Evolutionary conservation across 2,329 filamentous ascomycete species (phyloP), one percentile per base, ranked within the genome.

Genomic region (Allantophomopsis cytisporea): DNA sequence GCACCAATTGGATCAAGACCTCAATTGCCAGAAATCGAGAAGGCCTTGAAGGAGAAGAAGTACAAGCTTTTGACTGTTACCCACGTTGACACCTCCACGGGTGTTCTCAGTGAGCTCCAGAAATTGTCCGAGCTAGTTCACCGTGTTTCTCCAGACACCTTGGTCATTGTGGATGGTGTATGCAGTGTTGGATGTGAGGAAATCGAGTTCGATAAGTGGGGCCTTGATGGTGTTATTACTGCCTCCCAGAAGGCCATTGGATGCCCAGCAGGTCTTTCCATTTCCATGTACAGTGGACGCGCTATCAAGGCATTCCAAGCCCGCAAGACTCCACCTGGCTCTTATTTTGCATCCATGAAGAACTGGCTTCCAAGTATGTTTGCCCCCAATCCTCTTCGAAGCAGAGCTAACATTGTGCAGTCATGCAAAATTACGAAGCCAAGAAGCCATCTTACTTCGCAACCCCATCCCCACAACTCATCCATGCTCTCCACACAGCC

Each of bases 351-450:
- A 40, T 94, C 84, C 11, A 85, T 95, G 70, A 88, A 87, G 71
- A 96, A 96, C 65, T 98, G 91, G 91, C 68, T 88, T 41, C 89
- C 89, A 36, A 91, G 80, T 85, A 69, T 53, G 73, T 62, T 41
- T 41, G 39, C 18, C 35, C 41, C 40, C 16, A n/a, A 36, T 20
- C 16, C 38, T 15, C 18, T 8, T 8, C 10, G 2, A 21, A 5
- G 8, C n/a, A 14, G 16, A 10, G 35, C 23, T 18, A 4, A 37
- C 7, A 7, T 36, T 36, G 16, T 13, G 35, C 43, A 84, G 82
- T 98, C 62, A 96, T 98, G 89, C 79, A 91, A 66, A 96, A 95
- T 66, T 98, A 98, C 63, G 91, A 98, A 66, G 85, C 86, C 47
- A 86, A 88, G 69, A 98, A 96, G 68, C 77, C 91, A 31, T 94